Evolutionary conservation across 2,329 filamentous ascomycete species (phyloP).

Genomic region (Mycosphaerelloides madeirae): DNA sequence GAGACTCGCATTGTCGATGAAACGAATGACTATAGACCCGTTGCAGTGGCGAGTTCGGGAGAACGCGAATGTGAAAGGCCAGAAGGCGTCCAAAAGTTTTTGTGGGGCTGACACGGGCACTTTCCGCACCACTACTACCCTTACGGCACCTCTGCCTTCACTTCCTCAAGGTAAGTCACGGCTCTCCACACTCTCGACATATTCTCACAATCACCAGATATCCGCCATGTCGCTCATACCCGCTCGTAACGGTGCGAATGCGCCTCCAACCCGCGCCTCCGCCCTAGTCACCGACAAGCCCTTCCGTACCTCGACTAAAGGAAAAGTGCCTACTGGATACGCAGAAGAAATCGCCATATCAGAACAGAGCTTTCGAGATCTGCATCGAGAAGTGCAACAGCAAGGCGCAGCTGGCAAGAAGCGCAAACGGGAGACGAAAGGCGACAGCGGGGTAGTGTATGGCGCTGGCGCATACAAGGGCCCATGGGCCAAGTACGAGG

Average conservation of each 20-base stretch:
- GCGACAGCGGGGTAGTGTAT: slow-evolving; percentile 76
- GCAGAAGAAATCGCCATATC: slow-evolving; percentile 86
- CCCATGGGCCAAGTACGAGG: slow-evolving; percentile 83
- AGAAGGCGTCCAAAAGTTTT: not conserved
- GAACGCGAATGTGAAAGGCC: not conserved
- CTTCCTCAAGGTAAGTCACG: slow-evolving; percentile 15
- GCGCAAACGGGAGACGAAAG: slow-evolving; percentile 77
- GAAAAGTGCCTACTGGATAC: slow-evolving; percentile 63
- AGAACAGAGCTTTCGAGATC: slow-evolving; percentile 82
- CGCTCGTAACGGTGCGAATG: slow-evolving; percentile 32
- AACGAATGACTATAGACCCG: not conserved
- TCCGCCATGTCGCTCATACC: slow-evolving; percentile 30
- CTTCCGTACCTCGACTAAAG: slow-evolving; percentile 36
- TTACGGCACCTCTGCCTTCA: not conserved
- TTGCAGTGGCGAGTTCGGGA: not conserved
- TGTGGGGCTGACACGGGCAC: not conserved
- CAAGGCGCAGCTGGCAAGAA: slow-evolving; percentile 56
- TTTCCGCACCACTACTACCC: not conserved
- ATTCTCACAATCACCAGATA: slow-evolving; percentile 11
- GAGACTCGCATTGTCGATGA: slow-evolving; percentile 15
- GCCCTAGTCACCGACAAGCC: slow-evolving; percentile 24
- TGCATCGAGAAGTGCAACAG: slow-evolving; percentile 73
- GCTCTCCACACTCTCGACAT: no score
- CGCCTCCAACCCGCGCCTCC: slow-evolving; percentile 26
- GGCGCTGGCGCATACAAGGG: slow-evolving; percentile 86